These are phyloP conservation scores for Lactarius indigo DNA, from an alignment of 768 basidiomycete genomes.

Conservation along the genomic window DNA sequence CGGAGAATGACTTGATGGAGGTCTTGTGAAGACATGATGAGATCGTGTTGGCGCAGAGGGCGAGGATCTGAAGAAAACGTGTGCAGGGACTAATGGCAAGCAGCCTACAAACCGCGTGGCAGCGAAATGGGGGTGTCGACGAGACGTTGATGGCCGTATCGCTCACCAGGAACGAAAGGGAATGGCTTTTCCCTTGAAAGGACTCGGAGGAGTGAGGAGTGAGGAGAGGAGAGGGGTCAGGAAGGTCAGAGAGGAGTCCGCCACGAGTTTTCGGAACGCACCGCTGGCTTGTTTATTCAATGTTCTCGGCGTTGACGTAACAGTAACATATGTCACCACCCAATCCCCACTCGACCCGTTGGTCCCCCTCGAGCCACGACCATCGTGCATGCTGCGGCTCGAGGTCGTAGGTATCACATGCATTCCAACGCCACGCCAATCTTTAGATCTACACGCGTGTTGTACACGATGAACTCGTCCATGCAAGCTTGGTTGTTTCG, in stretches of 20 bases:
- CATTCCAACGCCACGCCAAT: background rate
- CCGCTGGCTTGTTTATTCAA: background rate
- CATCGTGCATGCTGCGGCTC: background rate
- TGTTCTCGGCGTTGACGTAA: constrained; percentile 14
- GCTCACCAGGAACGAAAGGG: constrained; percentile 9
- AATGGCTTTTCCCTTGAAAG: background rate
- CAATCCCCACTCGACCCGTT: background rate
- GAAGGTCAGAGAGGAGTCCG: background rate
- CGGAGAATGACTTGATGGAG: constrained; percentile 20
- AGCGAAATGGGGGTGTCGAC: background rate
- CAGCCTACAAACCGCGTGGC: constrained; percentile 5
- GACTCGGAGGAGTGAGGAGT: background rate
- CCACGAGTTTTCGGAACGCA: background rate
- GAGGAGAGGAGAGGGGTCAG: background rate
- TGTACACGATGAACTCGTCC: background rate
- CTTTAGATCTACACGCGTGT: background rate
- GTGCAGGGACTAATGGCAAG: background rate
- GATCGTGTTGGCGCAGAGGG: constrained; percentile 5
- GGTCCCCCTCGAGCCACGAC: background rate
- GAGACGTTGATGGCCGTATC: background rate
- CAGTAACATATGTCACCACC: constrained; percentile 4
- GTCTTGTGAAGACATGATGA: constrained; percentile 15
- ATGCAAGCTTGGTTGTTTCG: no score
- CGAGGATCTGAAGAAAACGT: constrained; percentile 11
- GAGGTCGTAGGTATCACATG: constrained; percentile 5